A percentile compares a stretch with the other conserved stretches of the same genome.
Conservation (phyloP, 441 rosid genomes). For the Pelargonium myrrhifolium region DNA sequence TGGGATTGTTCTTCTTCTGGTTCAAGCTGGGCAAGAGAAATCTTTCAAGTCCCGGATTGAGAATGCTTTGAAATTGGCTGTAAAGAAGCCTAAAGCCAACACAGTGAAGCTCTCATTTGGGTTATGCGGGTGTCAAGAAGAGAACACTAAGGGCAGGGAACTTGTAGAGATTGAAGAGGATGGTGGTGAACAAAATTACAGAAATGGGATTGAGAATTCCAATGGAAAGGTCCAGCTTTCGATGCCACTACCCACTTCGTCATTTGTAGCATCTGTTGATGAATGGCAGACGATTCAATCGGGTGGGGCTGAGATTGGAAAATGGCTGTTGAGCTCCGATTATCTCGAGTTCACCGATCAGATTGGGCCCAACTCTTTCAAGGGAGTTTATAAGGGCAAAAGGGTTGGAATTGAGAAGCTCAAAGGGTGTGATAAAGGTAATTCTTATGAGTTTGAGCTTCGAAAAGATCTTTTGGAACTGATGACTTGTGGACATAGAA, state of each 20-base stretch:
- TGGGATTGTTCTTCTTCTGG: slow-evolving; percentile 57
- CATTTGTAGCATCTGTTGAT: slow-evolving; percentile 57
- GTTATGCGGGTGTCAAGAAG: slow-evolving; percentile 94
- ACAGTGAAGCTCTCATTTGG: slow-evolving; percentile 83
- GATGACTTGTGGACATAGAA: slow-evolving; percentile 89
- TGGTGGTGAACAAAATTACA: slow-evolving; percentile 37
- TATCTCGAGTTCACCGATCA: slow-evolving; percentile 68
- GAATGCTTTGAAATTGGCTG: slow-evolving; percentile 58
- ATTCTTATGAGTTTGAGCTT: slow-evolving; percentile 69
- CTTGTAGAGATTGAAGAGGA: slow-evolving; percentile 69
- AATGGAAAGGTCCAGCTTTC: slow-evolving; percentile 49
- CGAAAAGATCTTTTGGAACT: slow-evolving; percentile 72
- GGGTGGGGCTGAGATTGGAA: slow-evolving; percentile 61
- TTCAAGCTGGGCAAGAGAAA: slow-evolving; percentile 57
- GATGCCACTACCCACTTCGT: slow-evolving; percentile 67
- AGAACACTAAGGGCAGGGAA: slow-evolving; percentile 49
- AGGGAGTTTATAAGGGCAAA: slow-evolving; percentile 68
- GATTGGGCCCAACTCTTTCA: slow-evolving; percentile 52
- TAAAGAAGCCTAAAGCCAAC: slow-evolving; percentile 50
- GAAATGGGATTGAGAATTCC: slow-evolving; percentile 39
- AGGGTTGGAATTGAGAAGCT: slow-evolving; percentile 79
- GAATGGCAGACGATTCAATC: slow-evolving; percentile 83
- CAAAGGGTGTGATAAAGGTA: slow-evolving; percentile 93
- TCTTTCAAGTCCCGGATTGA: slow-evolving; percentile 53
- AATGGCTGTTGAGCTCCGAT: slow-evolving; percentile 74